Evolutionary conservation across 2,329 filamentous ascomycete genomes (phyloP).

Genomic region (Chrysoporthe cubensis): DNA sequence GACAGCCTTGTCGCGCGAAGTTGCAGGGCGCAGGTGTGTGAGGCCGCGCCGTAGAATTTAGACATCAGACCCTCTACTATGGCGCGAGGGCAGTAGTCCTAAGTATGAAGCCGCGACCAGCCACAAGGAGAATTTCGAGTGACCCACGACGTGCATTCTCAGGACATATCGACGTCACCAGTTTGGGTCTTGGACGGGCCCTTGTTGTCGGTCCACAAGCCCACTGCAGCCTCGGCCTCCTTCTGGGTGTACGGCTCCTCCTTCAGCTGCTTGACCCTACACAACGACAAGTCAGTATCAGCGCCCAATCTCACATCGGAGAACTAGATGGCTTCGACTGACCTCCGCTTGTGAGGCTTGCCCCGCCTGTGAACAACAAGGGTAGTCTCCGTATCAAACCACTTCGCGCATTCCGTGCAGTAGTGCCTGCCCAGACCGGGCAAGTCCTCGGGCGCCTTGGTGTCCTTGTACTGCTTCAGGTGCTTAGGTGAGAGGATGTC

Average conservation of each 20-base stretch:
- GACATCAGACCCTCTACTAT: not conserved
- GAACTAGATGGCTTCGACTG: slow-evolving; percentile 31
- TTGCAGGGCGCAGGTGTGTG: not conserved
- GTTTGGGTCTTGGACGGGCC: slow-evolving; percentile 46
- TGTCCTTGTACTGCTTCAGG: slow-evolving; percentile 75
- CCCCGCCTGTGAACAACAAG: slow-evolving; percentile 77
- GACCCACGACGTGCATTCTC: slow-evolving; percentile 9
- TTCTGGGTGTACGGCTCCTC: slow-evolving; percentile 88
- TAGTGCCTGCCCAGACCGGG: slow-evolving; percentile 86
- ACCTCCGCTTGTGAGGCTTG: slow-evolving; percentile 94
- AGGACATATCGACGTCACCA: slow-evolving; percentile 47
- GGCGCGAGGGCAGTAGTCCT: not conserved
- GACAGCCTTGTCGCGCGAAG: not conserved
- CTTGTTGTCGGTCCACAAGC: slow-evolving; percentile 72
- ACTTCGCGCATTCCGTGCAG: slow-evolving; percentile 93
- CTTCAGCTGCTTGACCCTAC: slow-evolving; percentile 77
- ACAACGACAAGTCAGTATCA: slow-evolving; percentile 30
- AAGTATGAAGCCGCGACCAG: not conserved
- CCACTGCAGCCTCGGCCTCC: slow-evolving; percentile 80
- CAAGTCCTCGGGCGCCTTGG: slow-evolving; percentile 82
- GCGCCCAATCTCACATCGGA: not conserved
- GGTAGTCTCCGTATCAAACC: slow-evolving; percentile 86
- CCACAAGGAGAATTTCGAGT: not conserved
- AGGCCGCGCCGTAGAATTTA: not conserved
- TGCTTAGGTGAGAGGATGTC: slow-evolving; percentile 82